Evolutionary conservation across 768 basidiomycete genomes (phyloP).

Genomic region (Termitomyces sp.): DNA sequence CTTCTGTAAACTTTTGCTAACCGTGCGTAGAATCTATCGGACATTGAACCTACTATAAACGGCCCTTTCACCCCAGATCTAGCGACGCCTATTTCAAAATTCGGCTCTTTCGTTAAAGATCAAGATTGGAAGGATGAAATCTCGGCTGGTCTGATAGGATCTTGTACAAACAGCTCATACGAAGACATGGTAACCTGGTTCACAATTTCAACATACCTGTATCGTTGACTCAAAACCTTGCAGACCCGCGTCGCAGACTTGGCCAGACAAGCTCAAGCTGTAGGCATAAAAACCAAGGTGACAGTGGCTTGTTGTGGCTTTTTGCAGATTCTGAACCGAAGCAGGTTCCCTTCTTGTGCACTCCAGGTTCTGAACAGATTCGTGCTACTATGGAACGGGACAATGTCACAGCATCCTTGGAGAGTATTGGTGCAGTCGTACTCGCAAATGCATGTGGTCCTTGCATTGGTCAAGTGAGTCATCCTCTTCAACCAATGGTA

Average conservation of each 20-base stretch:
- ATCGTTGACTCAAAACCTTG: constrained; percentile 5
- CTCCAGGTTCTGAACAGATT: constrained; percentile 93
- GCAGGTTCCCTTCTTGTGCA: constrained; percentile 80
- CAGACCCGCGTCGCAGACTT: constrained; percentile 91
- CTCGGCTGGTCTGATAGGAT: constrained; percentile 89
- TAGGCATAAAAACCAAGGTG: constrained; percentile 74
- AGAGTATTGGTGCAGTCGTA: constrained; percentile 90
- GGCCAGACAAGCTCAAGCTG: constrained; percentile 81
- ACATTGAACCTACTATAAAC: constrained; percentile 88
- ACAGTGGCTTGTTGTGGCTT: constrained; percentile 4
- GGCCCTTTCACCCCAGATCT: constrained; percentile 98
- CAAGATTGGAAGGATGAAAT: constrained; percentile 94
- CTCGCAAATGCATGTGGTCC: constrained; percentile 98
- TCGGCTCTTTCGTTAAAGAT: constrained; percentile 70
- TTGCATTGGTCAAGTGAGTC: constrained; percentile 85
- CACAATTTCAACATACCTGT: not conserved
- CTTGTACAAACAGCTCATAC: constrained; percentile 99
- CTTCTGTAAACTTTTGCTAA: not conserved
- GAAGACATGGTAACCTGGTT: constrained; percentile 73
- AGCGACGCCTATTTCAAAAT: constrained; percentile 89
- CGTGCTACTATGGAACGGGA: constrained; percentile 97
- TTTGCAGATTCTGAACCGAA: constrained; percentile 4
- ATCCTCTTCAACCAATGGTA: constrained; percentile 2
- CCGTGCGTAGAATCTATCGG: constrained; percentile 66
- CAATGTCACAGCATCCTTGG: constrained; percentile 70